These are phyloP conservation scores for Lepiota brunneoincarnata DNA, from an alignment of 768 basidiomycete genomes.

Conservation along the genomic window DNA sequence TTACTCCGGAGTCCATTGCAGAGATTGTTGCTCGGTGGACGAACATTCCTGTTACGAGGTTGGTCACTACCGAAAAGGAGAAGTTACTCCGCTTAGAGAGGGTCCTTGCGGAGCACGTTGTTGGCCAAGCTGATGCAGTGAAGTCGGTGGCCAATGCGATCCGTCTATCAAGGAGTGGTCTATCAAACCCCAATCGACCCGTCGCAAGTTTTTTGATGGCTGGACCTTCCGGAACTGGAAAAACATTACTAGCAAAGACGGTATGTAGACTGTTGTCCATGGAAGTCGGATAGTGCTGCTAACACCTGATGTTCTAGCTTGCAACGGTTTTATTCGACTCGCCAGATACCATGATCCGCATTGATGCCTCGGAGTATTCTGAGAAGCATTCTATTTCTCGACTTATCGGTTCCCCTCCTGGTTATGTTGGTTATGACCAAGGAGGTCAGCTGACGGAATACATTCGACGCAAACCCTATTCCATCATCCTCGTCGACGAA, in stretches of 20 bases:
- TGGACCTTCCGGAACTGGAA: conserved; percentile 89
- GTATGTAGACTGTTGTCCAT: conserved; percentile 39
- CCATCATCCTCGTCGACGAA: conserved; percentile 82
- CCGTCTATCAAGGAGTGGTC: conserved; percentile 87
- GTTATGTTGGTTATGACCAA: conserved; percentile 89
- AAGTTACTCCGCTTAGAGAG: conserved; percentile 88
- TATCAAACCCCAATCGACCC: conserved; percentile 84
- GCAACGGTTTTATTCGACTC: conserved; percentile 90
- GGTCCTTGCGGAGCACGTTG: conserved; percentile 69
- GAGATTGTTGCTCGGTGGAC: conserved; percentile 96
- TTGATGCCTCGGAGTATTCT: conserved; percentile 93
- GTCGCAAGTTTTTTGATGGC: conserved; percentile 93
- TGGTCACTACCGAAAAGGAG: conserved; percentile 89
- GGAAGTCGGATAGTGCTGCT: background rate
- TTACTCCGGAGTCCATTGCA: conserved; percentile 88
- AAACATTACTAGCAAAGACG: conserved; percentile 88
- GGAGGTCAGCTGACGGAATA: conserved; percentile 94
- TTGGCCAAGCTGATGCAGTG: conserved; percentile 90
- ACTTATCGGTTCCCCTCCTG: conserved; percentile 64
- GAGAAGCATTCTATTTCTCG: conserved; percentile 60
- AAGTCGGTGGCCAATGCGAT: conserved; percentile 94
- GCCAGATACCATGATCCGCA: conserved; percentile 86
- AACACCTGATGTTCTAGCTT: conserved; percentile 46
- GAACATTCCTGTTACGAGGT: conserved; percentile 81
- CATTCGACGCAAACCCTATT: conserved; percentile 87